Base-by-base conservation (phyloP, 495 filamentous ascomycete genomes). In the Penicillium canariense region DNA sequence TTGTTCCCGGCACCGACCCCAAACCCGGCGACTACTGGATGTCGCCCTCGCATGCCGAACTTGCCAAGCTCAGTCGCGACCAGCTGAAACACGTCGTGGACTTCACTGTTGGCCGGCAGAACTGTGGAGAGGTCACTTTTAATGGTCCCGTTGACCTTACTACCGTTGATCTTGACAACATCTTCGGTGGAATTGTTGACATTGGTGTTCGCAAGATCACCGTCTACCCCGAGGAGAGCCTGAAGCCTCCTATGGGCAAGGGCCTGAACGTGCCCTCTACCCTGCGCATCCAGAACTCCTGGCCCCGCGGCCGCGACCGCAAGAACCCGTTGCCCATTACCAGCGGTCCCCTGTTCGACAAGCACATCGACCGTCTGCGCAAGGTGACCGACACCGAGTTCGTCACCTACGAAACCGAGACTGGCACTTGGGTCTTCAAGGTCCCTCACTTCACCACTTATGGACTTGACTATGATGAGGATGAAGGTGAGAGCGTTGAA, bases 381-480 rank as follows among this genome's bases (percentile, higher is more conserved):
- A 82, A 80, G 48, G 87, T 96, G 28, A 70, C 71, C 25, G 87
- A 89, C 63, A 96, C 94, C 6, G 82, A 84, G 30, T 96, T 96
- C 57, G 74, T 90, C 43, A 75, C 78, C 54, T 98, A 96, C 68
- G 80, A 93, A 35, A 74, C 66, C 34, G 80, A 87, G 17, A 89
- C 83, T 27, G 94, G 94, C 48, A 82, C 87, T 22, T 98, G 94
- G 94, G 80, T 82, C 6, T 98, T 98, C 75, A 85, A 77, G 17
- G 94, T 98, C 34, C 84, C 90, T 54, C 94, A 98, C 70, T 98
- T 91, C 70, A 96, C 91, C 14, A 96, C 91, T 8, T 98, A 98
- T 68, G 91, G 86, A n/a, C 77, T 97, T 45, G 87, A 91, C 57
- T 89, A 94, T 58, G 88, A 92, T 38, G 88, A 90, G 40, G 88